A percentile compares a stretch with the other conserved stretches of the same genome.
phyloP scores from a whole-genome alignment of 805 yeast genomes.

The Candida oleophila region DNA sequence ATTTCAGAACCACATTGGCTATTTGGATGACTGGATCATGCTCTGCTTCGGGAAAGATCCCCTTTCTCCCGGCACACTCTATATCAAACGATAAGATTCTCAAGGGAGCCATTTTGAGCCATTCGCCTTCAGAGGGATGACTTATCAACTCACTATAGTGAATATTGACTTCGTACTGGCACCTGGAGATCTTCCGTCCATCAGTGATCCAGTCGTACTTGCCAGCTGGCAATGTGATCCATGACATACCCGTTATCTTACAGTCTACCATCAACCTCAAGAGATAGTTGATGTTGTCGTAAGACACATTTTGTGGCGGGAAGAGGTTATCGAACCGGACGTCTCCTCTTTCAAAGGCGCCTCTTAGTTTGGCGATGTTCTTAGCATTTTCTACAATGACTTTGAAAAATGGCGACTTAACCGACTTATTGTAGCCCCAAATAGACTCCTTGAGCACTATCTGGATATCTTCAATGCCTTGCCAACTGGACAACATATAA shows the following conservation, averaged over 20 bases:
- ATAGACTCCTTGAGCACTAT: slow-evolving; percentile 75
- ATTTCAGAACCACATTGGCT: slow-evolving; percentile 86
- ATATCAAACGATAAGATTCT: slow-evolving; percentile 94
- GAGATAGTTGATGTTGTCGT: slow-evolving; percentile 85
- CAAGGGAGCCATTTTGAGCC: slow-evolving; percentile 90
- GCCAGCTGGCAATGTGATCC: slow-evolving; percentile 85
- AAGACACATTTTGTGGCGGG: slow-evolving; percentile 63
- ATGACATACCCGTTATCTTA: slow-evolving; percentile 92
- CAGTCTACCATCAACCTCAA: slow-evolving; percentile 90
- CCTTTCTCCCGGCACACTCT: slow-evolving; percentile 97
- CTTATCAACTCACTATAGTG: slow-evolving; percentile 68
- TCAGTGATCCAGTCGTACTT: slow-evolving; percentile 54
- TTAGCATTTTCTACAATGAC: slow-evolving; percentile 65
- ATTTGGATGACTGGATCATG: slow-evolving; percentile 95
- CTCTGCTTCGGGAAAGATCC: slow-evolving; percentile 93
- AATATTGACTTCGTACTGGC: slow-evolving; percentile 82
- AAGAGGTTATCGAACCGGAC: slow-evolving; percentile 63
- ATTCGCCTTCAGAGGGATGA: slow-evolving; percentile 90
- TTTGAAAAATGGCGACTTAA: slow-evolving; percentile 76
- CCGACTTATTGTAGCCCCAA: slow-evolving; percentile 89
- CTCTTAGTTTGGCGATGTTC: slow-evolving; percentile 65
- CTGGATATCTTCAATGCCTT: slow-evolving; percentile 65
- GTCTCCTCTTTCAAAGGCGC: slow-evolving; percentile 83
- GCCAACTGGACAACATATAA: slow-evolving; percentile 47
- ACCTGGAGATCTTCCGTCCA: slow-evolving; percentile 55